These are phyloP conservation scores for Pyrrhoderma lamaoense DNA, from an alignment of 1,284 basidiomycete species.

Conservation along the genomic window DNA sequence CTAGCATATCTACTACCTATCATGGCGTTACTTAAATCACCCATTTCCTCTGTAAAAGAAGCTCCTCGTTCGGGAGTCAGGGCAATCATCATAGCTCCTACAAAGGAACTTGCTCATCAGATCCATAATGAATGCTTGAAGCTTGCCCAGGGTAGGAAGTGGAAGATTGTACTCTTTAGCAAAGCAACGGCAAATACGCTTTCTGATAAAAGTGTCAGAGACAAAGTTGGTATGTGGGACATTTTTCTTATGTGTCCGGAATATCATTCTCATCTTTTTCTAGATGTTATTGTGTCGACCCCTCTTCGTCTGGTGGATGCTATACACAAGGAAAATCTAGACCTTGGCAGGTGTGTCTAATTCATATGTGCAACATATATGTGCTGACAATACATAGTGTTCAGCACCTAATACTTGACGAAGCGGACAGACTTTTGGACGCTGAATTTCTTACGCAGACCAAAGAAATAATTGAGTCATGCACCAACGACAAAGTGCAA, in stretches of 20 bases:
- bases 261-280: not conserved
- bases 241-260: not conserved
- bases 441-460: conserved; percentile 85
- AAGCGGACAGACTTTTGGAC: conserved; percentile 88
- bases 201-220: conserved; percentile 56
- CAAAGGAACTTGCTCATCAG: conserved; percentile 94
- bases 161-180: conserved; percentile 77
- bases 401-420: conserved; percentile 80
- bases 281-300: conserved; percentile 79
- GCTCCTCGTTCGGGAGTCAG: conserved; percentile 56
- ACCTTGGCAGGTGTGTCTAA: conserved; percentile 64
- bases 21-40: conserved; percentile 58
- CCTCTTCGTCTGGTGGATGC: conserved; percentile 73
- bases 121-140: conserved; percentile 90
- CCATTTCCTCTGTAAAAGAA: conserved; percentile 43
- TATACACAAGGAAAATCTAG: conserved; percentile 58
- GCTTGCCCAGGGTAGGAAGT: conserved; percentile 74
- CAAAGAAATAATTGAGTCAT: conserved; percentile 83
- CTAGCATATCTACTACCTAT: conserved; percentile 83
- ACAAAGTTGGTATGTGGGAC: conserved; percentile 55
- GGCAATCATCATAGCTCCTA: conserved; percentile 83
- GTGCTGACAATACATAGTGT: conserved; percentile 43
- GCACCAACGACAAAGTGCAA: conserved; percentile 64
- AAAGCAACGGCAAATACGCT: conserved; percentile 78
- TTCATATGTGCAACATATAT: not conserved